Conservation (phyloP, 208 protist species). For the Vickermania spadyakhi region DNA sequence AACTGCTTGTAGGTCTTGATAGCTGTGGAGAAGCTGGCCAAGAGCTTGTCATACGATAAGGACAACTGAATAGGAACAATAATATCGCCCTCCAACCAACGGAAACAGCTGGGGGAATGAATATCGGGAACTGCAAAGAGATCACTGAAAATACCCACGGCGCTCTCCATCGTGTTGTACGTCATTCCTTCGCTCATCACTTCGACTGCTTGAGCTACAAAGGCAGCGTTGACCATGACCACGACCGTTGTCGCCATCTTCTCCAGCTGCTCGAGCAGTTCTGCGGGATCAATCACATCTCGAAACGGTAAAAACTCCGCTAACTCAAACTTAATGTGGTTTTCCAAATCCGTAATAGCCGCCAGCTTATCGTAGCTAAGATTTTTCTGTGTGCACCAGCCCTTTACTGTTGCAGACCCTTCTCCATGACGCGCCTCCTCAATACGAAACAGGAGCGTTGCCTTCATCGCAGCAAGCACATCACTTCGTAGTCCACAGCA, state of each 20-base stretch:
- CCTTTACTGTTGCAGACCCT: slow-evolving; percentile 1
- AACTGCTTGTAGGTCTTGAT: slow-evolving; percentile 31
- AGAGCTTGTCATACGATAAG: slow-evolving; percentile 9
- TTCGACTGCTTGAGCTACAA: slow-evolving; percentile 7
- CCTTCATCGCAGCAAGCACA: not conserved
- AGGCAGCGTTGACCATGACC: slow-evolving; percentile 24
- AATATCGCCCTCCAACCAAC: slow-evolving; percentile 29
- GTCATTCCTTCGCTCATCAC: slow-evolving; percentile 62
- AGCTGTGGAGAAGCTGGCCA: slow-evolving; percentile 26
- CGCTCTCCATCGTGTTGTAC: slow-evolving; percentile 65
- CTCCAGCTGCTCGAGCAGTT: slow-evolving; percentile 19
- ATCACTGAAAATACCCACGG: slow-evolving; percentile 66
- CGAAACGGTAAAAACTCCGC: slow-evolving; percentile 25
- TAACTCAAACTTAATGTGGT: slow-evolving; percentile 34
- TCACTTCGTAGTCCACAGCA: slow-evolving; percentile 1
- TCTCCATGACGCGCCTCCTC: slow-evolving; percentile 8
- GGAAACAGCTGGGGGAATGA: slow-evolving; percentile 29
- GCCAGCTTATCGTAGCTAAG: slow-evolving; percentile 20
- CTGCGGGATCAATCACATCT: slow-evolving; percentile 16
- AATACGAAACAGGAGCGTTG: slow-evolving; percentile 33
- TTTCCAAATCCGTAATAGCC: slow-evolving; percentile 22
- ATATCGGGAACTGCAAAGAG: slow-evolving; percentile 62
- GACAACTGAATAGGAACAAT: slow-evolving; percentile 22
- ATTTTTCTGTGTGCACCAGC: slow-evolving; percentile 17
- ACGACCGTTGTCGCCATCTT: slow-evolving; percentile 21